Evolutionary conservation across 805 yeast genomes (phyloP).

Genomic region (Saccharomycopsis fibuligera): DNA sequence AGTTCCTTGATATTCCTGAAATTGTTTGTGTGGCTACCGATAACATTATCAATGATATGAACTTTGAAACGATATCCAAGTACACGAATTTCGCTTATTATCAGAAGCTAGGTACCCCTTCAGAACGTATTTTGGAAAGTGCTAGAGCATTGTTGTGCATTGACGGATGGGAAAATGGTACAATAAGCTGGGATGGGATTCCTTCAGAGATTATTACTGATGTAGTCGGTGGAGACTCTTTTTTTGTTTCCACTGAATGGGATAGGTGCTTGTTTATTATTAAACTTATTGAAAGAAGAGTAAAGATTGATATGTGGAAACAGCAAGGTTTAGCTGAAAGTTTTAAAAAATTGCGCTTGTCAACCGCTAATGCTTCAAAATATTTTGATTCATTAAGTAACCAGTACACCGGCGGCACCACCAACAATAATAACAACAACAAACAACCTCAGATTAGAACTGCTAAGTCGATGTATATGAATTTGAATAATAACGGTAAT

Average conservation of each 20-base stretch:
- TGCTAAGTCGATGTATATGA: conserved; percentile 5
- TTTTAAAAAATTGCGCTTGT: neutral
- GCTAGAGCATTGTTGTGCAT: conserved; percentile 40
- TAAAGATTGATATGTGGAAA: conserved; percentile 4
- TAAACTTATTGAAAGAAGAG: conserved; percentile 35
- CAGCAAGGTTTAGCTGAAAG: neutral
- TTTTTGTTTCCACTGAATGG: conserved; percentile 51
- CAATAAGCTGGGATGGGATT: conserved; percentile 40
- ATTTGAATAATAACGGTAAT: too few relatives aligned
- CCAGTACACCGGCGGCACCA: too few relatives aligned
- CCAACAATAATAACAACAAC: neutral
- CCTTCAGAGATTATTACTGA: conserved; percentile 38
- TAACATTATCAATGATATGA: conserved; percentile 31
- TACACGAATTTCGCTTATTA: conserved; percentile 37
- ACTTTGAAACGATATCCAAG: conserved; percentile 32
- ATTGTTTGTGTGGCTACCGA: conserved; percentile 40
- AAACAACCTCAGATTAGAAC: neutral
- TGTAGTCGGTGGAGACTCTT: conserved; percentile 43
- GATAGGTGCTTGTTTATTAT: conserved; percentile 45
- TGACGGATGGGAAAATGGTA: conserved; percentile 45
- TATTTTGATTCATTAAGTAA: too few relatives aligned
- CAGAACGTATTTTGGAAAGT: conserved; percentile 39
- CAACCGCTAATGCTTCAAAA: too few relatives aligned
- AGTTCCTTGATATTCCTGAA: conserved; percentile 40
- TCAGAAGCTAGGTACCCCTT: conserved; percentile 41